Evolutionary conservation across 116 monocot species (phyloP).

Genomic region (Cymodocea nodosa): DNA sequence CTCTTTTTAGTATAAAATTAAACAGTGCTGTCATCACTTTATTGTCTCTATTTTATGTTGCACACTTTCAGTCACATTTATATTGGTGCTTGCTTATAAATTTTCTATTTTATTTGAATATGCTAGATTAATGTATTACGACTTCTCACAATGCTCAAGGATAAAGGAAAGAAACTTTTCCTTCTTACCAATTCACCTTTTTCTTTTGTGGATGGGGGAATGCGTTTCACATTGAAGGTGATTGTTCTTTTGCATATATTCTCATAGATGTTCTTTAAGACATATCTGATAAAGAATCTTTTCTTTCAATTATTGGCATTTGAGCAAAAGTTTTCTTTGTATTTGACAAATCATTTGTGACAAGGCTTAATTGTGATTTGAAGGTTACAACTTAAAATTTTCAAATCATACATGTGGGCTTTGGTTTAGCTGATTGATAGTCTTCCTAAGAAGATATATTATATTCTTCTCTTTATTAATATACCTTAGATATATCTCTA

Average conservation of each 20-base stretch:
- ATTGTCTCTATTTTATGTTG: neutral
- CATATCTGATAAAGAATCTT: neutral
- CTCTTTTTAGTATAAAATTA: neutral
- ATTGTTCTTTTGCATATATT: neutral
- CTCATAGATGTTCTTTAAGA: neutral
- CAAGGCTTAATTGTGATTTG: no score
- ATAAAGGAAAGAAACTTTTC: conserved; percentile 91
- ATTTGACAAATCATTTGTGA: no score
- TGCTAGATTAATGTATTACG: conserved; percentile 40
- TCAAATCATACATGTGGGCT: no score
- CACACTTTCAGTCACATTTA: no score
- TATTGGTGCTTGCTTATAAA: neutral
- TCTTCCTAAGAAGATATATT: no score
- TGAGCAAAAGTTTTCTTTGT: no score
- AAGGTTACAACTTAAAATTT: no score
- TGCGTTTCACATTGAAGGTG: conserved; percentile 83
- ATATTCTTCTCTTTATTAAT: no score
- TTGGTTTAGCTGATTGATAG: no score
- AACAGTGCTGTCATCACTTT: neutral
- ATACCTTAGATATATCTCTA: no score
- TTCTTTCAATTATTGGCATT: neutral
- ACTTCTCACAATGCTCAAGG: conserved; percentile 69
- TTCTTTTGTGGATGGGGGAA: conserved; percentile 95
- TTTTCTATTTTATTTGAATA: conserved; percentile 5
- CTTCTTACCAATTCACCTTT: conserved; percentile 95